A percentile compares a stretch with the other conserved stretches of the same genome.
Conservation (phyloP, 1,284 basidiomycete species). For the Rhodotorula sp. region DNA sequence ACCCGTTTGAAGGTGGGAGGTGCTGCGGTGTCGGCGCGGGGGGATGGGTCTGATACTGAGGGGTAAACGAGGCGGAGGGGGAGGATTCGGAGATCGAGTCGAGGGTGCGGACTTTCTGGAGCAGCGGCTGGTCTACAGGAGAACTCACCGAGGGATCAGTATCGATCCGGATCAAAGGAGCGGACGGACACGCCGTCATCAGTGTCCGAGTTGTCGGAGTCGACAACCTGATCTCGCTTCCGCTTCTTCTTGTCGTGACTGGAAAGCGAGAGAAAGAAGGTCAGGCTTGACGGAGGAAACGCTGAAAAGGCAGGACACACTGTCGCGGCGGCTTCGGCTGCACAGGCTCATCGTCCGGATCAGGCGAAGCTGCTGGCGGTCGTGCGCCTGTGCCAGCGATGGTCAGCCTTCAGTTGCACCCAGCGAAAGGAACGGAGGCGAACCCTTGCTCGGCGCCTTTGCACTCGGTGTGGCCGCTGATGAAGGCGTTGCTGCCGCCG, state of each 20-base stretch:
- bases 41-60: neutral
- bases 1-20: neutral
- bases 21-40: neutral
- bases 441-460: constrained; percentile 5
- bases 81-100: constrained; percentile 9
- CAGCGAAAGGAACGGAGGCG: neutral
- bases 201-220: constrained; percentile 39
- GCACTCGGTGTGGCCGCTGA: neutral
- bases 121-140: constrained; percentile 11
- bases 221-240: constrained; percentile 34
- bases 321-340: constrained; percentile 34
- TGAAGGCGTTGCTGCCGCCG: neutral
- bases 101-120: constrained; percentile 31
- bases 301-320: neutral
- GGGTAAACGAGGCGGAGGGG: neutral
- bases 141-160: neutral
- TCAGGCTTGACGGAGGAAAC: accelerated
- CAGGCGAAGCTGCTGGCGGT: constrained; percentile 9
- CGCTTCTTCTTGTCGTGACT: constrained; percentile 41
- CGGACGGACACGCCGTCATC: constrained; percentile 9
- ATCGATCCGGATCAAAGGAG: neutral
- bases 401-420: neutral
- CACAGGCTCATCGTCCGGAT: constrained; percentile 31
- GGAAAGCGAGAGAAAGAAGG: neutral
- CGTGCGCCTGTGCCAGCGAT: neutral